Evolutionary conservation across 202 grass and related monocot species (phyloP).

Genomic region (Schoenoplectus tabernaemontani): DNA sequence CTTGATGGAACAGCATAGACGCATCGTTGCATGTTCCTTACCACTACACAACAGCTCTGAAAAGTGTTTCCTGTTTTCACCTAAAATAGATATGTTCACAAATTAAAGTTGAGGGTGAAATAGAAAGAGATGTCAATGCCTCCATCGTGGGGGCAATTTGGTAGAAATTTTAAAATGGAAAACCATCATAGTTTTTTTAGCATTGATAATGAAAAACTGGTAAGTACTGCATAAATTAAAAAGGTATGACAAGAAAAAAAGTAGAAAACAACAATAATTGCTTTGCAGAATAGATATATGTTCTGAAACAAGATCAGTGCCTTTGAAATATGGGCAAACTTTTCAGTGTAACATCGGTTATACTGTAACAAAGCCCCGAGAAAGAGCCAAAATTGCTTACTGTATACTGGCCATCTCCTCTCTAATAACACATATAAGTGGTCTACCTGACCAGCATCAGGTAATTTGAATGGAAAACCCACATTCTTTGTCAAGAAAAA

Average conservation of each 20-base stretch:
- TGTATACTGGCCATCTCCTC: neutral
- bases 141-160: neutral
- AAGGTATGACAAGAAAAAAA: neutral
- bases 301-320: neutral
- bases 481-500: slow-evolving; percentile 25
- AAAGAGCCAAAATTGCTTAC: neutral
- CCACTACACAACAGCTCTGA: slow-evolving; percentile 78
- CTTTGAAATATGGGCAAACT: neutral
- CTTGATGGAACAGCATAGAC: slow-evolving; percentile 78
- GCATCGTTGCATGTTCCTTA: slow-evolving; percentile 95
- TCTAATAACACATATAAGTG: neutral
- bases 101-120: neutral
- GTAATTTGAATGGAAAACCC: neutral
- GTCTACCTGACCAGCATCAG: neutral
- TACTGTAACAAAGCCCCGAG: neutral
- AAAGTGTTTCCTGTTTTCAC: slow-evolving; percentile 41
- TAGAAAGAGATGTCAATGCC: neutral
- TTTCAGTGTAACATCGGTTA: neutral
- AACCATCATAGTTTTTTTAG: neutral
- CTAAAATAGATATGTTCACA: slow-evolving; percentile 7
- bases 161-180: neutral
- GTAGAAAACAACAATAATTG: neutral
- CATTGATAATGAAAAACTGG: neutral
- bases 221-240: neutral
- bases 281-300: neutral